A percentile compares a stretch with the other conserved stretches of the same genome.
Evolutionary conservation across 2,329 filamentous ascomycete genomes (phyloP).

Genomic region (Didymella glomerata): DNA sequence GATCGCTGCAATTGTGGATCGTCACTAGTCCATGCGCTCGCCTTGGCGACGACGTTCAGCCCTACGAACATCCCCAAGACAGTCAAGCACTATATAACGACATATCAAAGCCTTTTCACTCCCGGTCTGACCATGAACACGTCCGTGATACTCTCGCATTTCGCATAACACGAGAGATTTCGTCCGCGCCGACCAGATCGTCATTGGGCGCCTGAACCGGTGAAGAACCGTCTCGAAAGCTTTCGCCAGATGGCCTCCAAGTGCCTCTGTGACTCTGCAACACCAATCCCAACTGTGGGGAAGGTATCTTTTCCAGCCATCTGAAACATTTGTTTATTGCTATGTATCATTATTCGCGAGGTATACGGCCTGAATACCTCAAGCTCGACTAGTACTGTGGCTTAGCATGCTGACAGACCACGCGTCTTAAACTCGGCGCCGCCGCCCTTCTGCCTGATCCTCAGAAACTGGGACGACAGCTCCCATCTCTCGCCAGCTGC

Average conservation of each 20-base stretch:
- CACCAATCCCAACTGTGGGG: neutral
- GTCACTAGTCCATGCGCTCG: conserved; percentile 24
- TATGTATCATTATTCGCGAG: neutral
- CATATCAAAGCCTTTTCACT: neutral
- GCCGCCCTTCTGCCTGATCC: conserved; percentile 25
- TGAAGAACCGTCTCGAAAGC: conserved; percentile 18
- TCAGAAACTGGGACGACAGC: conserved; percentile 16
- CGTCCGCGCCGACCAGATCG: conserved; percentile 1
- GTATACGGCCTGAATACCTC: neutral
- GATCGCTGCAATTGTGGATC: conserved; percentile 17
- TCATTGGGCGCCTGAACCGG: conserved; percentile 17
- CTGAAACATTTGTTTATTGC: conserved; percentile 4
- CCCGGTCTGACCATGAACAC: neutral
- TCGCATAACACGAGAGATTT: neutral
- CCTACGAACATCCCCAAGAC: conserved; percentile 1
- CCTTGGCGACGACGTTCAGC: conserved; percentile 12
- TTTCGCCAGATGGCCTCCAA: conserved; percentile 29
- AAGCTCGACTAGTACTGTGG: conserved; percentile 26
- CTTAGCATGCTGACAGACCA: conserved; percentile 26
- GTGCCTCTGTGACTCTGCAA: neutral
- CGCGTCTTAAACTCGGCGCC: conserved; percentile 19
- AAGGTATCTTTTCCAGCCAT: neutral
- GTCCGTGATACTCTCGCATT: too few species aligned
- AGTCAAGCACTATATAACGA: neutral
- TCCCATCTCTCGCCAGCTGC: conserved; percentile 10